phyloP scores from a whole-genome alignment of 1,284 basidiomycete genomes.

The Termitomyces sp. region DNA sequence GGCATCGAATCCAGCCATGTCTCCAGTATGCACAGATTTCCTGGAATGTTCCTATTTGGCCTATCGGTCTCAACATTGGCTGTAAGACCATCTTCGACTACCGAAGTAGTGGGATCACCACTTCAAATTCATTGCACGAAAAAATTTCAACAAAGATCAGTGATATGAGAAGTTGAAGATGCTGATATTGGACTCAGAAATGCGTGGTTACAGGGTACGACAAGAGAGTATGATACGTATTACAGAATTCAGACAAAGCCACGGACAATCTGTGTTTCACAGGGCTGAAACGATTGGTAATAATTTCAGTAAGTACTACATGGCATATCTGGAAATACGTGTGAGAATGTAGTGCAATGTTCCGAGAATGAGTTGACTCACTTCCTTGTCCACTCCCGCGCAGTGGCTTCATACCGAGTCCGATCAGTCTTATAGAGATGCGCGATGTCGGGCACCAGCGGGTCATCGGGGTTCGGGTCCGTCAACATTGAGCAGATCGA shows the following conservation, averaged over 20 bases:
- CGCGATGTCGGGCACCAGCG: conserved; percentile 73
- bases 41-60: background rate
- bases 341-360: conserved; percentile 5
- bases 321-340: conserved; percentile 31
- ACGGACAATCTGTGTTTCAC: conserved; percentile 7
- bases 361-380: conserved; percentile 37
- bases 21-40: background rate
- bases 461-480: conserved; percentile 96
- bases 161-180: background rate
- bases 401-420: conserved; percentile 89
- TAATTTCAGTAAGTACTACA: conserved; percentile 24
- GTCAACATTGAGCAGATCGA: conserved; percentile 97
- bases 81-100: no score
- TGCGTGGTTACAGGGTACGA: conserved; percentile 18
- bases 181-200: conserved; percentile 18
- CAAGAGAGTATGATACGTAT: conserved; percentile 26
- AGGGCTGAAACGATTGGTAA: conserved; percentile 5
- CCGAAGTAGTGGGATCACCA: no score
- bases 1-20: background rate
- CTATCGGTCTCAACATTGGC: background rate
- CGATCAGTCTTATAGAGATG: conserved; percentile 96
- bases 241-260: conserved; percentile 23
- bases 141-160: background rate
- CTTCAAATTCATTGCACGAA: background rate
- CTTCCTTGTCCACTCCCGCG: conserved; percentile 98